Evolutionary conservation across 163 green algal species (phyloP), one percentile per base, ranked within the genome.

Genomic region (Chloroidium sp.): DNA sequence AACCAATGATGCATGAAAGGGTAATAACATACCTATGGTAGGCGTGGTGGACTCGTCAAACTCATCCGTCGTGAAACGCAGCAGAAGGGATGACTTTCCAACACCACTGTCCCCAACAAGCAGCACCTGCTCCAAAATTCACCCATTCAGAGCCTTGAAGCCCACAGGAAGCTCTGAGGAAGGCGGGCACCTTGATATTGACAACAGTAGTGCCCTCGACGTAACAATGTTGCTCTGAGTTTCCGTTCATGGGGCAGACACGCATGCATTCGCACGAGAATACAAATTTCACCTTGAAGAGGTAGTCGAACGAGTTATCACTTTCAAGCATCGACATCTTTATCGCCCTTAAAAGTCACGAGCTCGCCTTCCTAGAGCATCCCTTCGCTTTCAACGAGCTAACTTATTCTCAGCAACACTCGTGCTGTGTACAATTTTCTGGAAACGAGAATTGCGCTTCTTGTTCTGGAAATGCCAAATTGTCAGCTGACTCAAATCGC

Each of bases 61-160:
- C 3, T 83, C 62, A 62, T 59, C 62, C 14, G 61, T 59, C 12
- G 92, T 92, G 78, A 98, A 98, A 4, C 95, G 85, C 81, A 95
- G 89, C 1, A 98, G 85, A 74, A 98, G 84, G 69, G 87, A 95
- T 64, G 84, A 92, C 79, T 98, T 98, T 0, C 94, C 94, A 0
- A 98, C 94, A 12, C 89, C 91, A 58, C 85, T 92, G 86, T 97
- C 92, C 0, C 93, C 93, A 14, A 97, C 90, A 0, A 97, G 85
- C 58, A 97, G 85, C 12, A 97, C 84, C 92, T 97, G 89, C 62
- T 61, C 76, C 64, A 6, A 10, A 6, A 72, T n/a, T 6, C 64
- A 72, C 64, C 64, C 64, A 6, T 72, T 36, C 36, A 36, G 36
- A 36, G 36, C 36, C 36, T 36, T 36, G 36, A 36, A 36, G 36